Base-by-base conservation (phyloP, 768 basidiomycete genomes). In the Favolaschia claudopus region DNA sequence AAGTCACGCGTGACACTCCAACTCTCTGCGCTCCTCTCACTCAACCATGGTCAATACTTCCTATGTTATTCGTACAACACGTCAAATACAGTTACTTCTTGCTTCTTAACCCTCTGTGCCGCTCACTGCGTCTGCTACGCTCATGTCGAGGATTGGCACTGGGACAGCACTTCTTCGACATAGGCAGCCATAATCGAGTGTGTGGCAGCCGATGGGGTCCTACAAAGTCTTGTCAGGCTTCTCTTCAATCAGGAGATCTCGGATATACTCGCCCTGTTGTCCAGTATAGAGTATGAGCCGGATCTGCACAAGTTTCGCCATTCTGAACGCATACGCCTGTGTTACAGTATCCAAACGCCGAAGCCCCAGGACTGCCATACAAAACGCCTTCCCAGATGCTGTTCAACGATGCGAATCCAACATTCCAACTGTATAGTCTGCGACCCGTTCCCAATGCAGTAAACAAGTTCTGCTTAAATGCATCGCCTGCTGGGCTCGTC, bases 231-330 rank as follows among this genome's bases (percentile, higher is more conserved):
- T 17, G n/a, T 59, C 32, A 59, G 43, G 15, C 27, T 1, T 49
- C 5, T 1, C 5, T 32, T 9, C 22, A 27, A 36, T 19, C 20
- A 19, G 3, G 22, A 2, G 10, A 15, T 12, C 14, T 25, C n/a
- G 2, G 3, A 42, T 4, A 7, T 13, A 64, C 78, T 40, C 52
- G 79, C 80, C 74, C 73, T 17, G 61, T 48, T 10, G 79, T 72
- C 73, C 77, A 82, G 54, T 80, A 79, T 49, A 80, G 78, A 19
- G 74, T 70, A 57, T 74, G 75, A 27, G 76, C 76, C 15, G 76
- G 74, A 50, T 76, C 74, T 13, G 36, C 10, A 31, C 77, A 77
- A 5, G 17, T 8, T 15, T 64, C 9, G 52, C 37, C 7, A 37
- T 51, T 32, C 40, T 61, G 37, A 28, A 67, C 43, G 60, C 74